Evolutionary conservation across 2,329 filamentous ascomycete genomes (phyloP).

Genomic region (Aspergillus sp.): DNA sequence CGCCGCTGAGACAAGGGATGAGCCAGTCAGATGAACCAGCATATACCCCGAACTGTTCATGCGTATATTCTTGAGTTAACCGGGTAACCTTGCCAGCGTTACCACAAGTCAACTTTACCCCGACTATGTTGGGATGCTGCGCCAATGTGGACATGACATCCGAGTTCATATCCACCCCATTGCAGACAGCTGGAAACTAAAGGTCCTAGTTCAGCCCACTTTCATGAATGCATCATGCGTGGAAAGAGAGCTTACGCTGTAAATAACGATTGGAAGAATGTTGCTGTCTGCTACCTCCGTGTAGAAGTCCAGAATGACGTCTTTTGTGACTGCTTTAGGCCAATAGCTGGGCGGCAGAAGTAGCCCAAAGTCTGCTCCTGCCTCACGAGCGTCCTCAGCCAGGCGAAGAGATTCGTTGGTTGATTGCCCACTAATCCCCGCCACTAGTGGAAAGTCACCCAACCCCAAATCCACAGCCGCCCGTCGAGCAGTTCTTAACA

Average conservation of each 20-base stretch:
- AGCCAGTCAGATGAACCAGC: conserved; percentile 50
- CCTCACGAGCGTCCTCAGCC: conserved; percentile 40
- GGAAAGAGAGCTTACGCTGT: conserved; percentile 39
- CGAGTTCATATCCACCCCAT: conserved; percentile 51
- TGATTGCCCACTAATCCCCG: conserved; percentile 44
- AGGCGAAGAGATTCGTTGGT: conserved; percentile 47
- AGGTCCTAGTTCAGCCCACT: background rate
- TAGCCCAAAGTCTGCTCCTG: conserved; percentile 44
- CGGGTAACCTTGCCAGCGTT: conserved; percentile 71
- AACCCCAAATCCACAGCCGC: conserved; percentile 39
- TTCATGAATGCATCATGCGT: background rate
- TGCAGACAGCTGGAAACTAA: conserved; percentile 37
- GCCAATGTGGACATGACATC: conserved; percentile 63
- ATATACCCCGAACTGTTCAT: conserved; percentile 46
- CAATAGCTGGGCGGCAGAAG: conserved; percentile 47
- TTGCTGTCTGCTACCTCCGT: conserved; percentile 41
- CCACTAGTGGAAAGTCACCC: conserved; percentile 41
- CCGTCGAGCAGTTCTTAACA: conserved; percentile 44
- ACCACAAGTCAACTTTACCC: conserved; percentile 72
- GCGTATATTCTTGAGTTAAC: conserved; percentile 39
- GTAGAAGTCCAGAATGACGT: conserved; percentile 41
- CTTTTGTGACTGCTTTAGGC: conserved; percentile 38
- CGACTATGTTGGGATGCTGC: conserved; percentile 65
- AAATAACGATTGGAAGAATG: conserved; percentile 46
- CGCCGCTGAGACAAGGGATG: conserved; percentile 43